Percentiles rank a stretch among this genome's conserved stretches.
These are phyloP conservation scores for Pelargonium fulgidum DNA, from an alignment of 441 rosid species.

Conservation along the genomic window DNA sequence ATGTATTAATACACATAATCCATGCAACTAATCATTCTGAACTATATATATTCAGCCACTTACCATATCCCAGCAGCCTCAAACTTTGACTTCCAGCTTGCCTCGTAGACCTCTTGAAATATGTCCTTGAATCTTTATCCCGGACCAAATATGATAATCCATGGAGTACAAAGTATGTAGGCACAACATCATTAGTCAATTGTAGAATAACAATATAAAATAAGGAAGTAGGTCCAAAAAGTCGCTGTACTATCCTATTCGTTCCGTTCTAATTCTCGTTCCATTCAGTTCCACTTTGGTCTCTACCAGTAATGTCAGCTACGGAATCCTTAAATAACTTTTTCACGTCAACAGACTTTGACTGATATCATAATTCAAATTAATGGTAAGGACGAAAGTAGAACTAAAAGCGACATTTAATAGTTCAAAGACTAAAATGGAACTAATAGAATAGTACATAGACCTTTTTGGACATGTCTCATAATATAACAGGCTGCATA, in stretches of 20 bases:
- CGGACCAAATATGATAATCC: background rate
- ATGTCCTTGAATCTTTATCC: conserved; percentile 83
- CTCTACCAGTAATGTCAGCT: no score
- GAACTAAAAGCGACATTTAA: background rate
- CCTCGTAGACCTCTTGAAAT: conserved; percentile 79
- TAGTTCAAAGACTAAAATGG: no score
- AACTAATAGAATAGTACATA: no score
- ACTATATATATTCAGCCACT: conserved; percentile 5
- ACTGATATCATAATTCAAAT: no score
- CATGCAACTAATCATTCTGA: background rate
- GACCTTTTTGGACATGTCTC: no score
- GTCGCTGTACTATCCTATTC: no score
- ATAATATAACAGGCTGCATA: conserved; percentile 23
- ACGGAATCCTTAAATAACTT: no score
- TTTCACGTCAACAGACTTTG: no score
- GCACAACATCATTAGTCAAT: background rate
- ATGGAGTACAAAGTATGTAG: background rate
- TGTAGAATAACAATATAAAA: background rate
- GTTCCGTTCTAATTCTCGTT: no score
- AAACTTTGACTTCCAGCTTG: conserved; percentile 70
- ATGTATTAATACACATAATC: conserved; percentile 1
- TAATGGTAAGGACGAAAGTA: background rate
- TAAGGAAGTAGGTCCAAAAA: no score
- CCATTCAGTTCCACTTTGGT: no score
- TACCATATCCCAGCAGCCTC: conserved; percentile 56